Evolutionary conservation across 768 basidiomycete genomes (phyloP).

Genomic region (Trametes punicea): DNA sequence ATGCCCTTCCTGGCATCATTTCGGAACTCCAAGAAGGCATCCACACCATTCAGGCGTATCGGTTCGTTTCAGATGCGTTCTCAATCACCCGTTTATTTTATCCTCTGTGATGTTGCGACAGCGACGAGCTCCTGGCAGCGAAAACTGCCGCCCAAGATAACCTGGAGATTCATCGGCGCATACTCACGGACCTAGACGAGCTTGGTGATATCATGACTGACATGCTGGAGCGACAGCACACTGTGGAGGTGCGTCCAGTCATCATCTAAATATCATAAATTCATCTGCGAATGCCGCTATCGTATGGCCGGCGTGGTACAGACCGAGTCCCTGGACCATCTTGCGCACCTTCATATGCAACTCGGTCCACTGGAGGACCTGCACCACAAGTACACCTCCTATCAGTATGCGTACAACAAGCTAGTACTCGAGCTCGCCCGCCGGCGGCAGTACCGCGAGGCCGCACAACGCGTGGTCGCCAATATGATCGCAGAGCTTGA

Average conservation of each 20-base stretch:
- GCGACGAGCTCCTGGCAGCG: constrained; percentile 47
- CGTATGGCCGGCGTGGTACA: no score
- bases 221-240: constrained; percentile 68
- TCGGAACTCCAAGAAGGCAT: constrained; percentile 63
- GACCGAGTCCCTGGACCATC: constrained; percentile 50
- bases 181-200: constrained; percentile 67
- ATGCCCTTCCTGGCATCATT: constrained; percentile 74
- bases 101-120: constrained; percentile 23
- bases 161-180: constrained; percentile 45
- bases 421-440: constrained; percentile 72
- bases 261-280: no score
- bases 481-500: constrained; percentile 64
- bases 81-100: background rate
- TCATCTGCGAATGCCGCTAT: no score
- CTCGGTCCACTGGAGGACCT: constrained; percentile 61
- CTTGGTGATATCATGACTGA: constrained; percentile 77
- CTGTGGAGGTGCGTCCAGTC: constrained; percentile 52
- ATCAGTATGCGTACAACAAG: constrained; percentile 70
- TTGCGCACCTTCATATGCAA: constrained; percentile 57
- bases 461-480: constrained; percentile 58
- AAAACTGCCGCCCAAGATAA: constrained; percentile 44
- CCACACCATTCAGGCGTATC: constrained; percentile 47
- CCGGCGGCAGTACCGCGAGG: constrained; percentile 62
- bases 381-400: constrained; percentile 62
- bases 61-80: constrained; percentile 45